Conservation (phyloP, 306 rosid species). For the Alnus glutinosa region DNA sequence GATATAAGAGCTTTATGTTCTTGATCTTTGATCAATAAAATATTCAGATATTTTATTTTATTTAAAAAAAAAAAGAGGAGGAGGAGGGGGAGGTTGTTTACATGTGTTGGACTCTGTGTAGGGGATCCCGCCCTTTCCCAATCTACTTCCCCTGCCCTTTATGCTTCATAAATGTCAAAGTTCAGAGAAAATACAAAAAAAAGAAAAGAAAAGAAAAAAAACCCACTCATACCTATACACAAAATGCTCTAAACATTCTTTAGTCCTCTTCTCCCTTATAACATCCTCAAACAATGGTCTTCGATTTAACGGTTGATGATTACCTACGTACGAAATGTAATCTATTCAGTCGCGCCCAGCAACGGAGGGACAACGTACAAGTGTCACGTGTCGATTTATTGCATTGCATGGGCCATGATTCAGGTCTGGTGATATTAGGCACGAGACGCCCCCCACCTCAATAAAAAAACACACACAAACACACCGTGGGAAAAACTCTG, state of each 20-base stretch:
- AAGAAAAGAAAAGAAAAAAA: not conserved
- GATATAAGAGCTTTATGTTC: too few species aligned
- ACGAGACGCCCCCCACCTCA: constrained; percentile 24
- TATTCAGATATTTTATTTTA: too few species aligned
- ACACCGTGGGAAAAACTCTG: not conserved
- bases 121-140: constrained; percentile 12
- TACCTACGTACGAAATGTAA: not conserved
- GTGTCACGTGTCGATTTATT: constrained; percentile 70
- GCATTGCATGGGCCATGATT: constrained; percentile 56
- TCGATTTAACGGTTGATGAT: not conserved
- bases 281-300: not conserved
- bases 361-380: constrained; percentile 7
- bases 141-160: not conserved
- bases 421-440: constrained; percentile 29
- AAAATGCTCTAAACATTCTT: not conserved
- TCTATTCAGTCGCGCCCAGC: not conserved
- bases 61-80: too few species aligned
- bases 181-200: not conserved
- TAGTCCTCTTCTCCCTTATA: not conserved
- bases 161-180: not conserved
- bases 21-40: too few species aligned
- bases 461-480: not conserved
- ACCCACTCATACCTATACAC: not conserved
- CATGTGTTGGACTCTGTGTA: constrained; percentile 20
- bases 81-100: constrained; percentile 19